Conservation (phyloP, 495 filamentous ascomycete genomes). For the Baudoinia panamericana region DNA sequence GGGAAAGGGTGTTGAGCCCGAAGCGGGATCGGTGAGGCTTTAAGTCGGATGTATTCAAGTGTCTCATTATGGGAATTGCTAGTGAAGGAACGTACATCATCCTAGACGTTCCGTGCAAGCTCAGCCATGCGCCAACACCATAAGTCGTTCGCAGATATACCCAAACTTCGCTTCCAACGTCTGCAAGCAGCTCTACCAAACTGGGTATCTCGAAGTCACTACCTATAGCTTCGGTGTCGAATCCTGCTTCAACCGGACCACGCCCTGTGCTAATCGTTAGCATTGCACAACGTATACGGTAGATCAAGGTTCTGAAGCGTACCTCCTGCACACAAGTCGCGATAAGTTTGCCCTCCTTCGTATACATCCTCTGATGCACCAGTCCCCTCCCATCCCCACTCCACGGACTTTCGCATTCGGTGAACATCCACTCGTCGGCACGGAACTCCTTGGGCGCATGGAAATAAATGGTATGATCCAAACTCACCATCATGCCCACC, state of each 20-base stretch:
- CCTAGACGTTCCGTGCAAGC: too few species aligned
- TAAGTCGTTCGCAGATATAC: too few species aligned
- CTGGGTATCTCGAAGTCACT: neutral
- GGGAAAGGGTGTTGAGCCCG: conserved; percentile 4
- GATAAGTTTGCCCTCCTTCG: conserved; percentile 65
- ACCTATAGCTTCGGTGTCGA: neutral
- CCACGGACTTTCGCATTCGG: conserved; percentile 91
- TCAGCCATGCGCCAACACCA: too few species aligned
- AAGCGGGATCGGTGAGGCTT: neutral
- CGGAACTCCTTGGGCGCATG: conserved; percentile 66
- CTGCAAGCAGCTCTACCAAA: too few species aligned
- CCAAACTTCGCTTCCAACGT: too few species aligned
- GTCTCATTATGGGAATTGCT: too few species aligned
- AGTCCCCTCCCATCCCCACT: conserved; percentile 76
- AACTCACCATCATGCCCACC: conserved; percentile 90
- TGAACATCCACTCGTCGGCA: conserved; percentile 89
- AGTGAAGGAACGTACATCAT: too few species aligned
- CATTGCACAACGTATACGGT: too few species aligned
- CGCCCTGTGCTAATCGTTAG: too few species aligned
- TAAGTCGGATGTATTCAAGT: neutral
- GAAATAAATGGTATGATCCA: conserved; percentile 94
- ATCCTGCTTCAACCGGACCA: conserved; percentile 11
- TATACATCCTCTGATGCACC: conserved; percentile 78
- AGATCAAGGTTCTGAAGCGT: too few species aligned
- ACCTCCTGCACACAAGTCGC: conserved; percentile 78